Base-by-base conservation (phyloP, 768 basidiomycete species). In the Agrocybe praecox region DNA sequence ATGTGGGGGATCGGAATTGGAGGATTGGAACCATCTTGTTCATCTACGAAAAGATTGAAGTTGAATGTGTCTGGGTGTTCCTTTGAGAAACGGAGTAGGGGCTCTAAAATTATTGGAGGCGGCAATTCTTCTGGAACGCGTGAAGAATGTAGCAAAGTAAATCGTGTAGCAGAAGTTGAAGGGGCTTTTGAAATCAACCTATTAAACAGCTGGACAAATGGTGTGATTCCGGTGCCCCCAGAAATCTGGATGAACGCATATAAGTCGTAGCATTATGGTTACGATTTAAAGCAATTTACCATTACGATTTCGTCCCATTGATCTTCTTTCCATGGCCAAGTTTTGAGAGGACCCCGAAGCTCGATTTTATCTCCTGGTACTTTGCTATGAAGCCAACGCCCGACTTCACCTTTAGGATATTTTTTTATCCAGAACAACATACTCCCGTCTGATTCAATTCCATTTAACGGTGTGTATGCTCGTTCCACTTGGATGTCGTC, bases 401-500 rank as follows among this genome's bases (percentile, higher is more conserved):
- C 87, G 32, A 94, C 91, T 74, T 94, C 90, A 36, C 92, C 92
- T 47, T 78, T 80, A 0, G 83, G 79, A 56, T 94, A 93, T 56
- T 78, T 84, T 73, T 93, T 94, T 9, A 94, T 77, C 92, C 92
- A 94, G 50, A 94, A 83, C 34, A 74, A 74, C 77, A 94, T 87
- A 46, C 76, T 74, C 0, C 91, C 90, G 11, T 85, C 67, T 52
- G 79, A 73, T 50, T 89, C 86, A 21, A 92, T 74, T 19, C 92
- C 88, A 58, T 85, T 78, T 47, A 94, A 72, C 4, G 92, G 92
- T 5, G 93, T 94, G 66, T 94, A 94, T 12, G 90, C 86, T 52
- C 92, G 73, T 65, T 94, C 92, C 29, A 94, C 89, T 70, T 94
- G 92, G 19, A 94, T 92, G 62, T 93, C 92, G 60, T 88, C 87